A percentile compares a stretch with the other conserved stretches of the same genome.
These are phyloP conservation scores for Suhomyces choctaworum DNA, from an alignment of 1,139 yeast species.

Conservation along the genomic window DNA sequence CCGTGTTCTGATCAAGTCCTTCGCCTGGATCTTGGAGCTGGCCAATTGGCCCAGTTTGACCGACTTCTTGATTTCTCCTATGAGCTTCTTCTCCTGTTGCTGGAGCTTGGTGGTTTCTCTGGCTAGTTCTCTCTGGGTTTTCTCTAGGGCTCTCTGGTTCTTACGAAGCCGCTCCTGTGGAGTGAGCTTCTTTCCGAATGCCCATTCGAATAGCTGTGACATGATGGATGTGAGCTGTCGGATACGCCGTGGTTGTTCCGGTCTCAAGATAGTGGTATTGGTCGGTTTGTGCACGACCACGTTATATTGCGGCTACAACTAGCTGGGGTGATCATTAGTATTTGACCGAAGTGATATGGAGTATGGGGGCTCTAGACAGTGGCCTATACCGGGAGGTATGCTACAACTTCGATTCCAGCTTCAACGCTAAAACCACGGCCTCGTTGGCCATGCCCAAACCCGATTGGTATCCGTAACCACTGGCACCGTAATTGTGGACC, in stretches of 20 bases:
- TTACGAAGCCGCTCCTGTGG: slow-evolving; percentile 94
- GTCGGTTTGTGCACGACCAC: no score
- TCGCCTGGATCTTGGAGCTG: slow-evolving; percentile 92
- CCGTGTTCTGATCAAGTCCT: slow-evolving; percentile 88
- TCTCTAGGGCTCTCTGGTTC: slow-evolving; percentile 92
- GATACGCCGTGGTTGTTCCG: no score
- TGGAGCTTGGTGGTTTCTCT: slow-evolving; percentile 86
- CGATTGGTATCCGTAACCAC: slow-evolving; percentile 76
- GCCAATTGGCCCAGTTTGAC: slow-evolving; percentile 88
- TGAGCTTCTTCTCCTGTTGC: slow-evolving; percentile 84
- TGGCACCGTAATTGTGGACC: slow-evolving; percentile 72
- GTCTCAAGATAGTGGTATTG: no score
- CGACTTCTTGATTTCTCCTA: slow-evolving; percentile 81
- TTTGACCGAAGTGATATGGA: no score
- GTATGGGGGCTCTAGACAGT: no score
- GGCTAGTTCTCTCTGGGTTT: slow-evolving; percentile 89
- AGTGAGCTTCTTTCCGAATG: slow-evolving; percentile 88
- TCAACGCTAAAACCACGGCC: slow-evolving; percentile 13
- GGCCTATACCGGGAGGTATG: no score
- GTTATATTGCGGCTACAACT: no score
- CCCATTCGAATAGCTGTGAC: slow-evolving; percentile 75
- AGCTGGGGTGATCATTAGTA: no score
- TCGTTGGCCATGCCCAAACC: slow-evolving; percentile 61
- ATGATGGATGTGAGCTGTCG: no score
- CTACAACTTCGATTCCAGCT: slow-evolving; percentile 8